Percentiles rank a stretch among this genome's conserved stretches.
These are phyloP conservation scores for Coniella vitis DNA, from an alignment of 2,329 filamentous ascomycete species.

Conservation along the genomic window DNA sequence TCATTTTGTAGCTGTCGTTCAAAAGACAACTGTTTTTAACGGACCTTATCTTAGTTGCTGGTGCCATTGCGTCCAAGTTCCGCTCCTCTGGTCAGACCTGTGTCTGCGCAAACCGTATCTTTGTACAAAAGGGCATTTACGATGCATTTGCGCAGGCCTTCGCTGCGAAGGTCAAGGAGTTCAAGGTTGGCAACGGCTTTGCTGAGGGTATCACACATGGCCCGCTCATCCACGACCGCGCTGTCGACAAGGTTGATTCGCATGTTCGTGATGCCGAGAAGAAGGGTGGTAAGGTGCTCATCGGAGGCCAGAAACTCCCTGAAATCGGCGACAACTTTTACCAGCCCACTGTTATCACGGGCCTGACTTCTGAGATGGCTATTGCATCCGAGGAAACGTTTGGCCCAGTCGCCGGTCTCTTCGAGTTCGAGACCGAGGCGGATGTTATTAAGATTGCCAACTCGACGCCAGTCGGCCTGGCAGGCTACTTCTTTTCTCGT, in stretches of 20 bases:
- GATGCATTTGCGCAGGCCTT: slow-evolving; percentile 65
- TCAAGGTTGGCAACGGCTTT: slow-evolving; percentile 73
- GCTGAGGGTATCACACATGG: slow-evolving; percentile 67
- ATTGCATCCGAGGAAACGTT: slow-evolving; percentile 89
- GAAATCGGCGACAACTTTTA: slow-evolving; percentile 82
- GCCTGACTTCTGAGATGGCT: slow-evolving; percentile 80
- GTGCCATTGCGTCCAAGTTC: slow-evolving; percentile 85
- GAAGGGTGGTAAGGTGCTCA: slow-evolving; percentile 69
- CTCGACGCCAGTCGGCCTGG: slow-evolving; percentile 74
- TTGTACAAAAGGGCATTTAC: slow-evolving; percentile 72
- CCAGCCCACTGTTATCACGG: slow-evolving; percentile 80
- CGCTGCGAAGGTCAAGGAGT: slow-evolving; percentile 62
- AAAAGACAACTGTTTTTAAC: not conserved
- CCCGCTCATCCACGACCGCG: slow-evolving; percentile 78
- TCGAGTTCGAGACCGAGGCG: slow-evolving; percentile 80
- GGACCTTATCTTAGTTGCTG: slow-evolving; percentile 46
- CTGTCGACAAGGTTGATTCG: slow-evolving; percentile 68
- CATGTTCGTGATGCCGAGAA: slow-evolving; percentile 73
- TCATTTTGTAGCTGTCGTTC: too few species aligned
- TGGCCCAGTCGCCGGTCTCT: slow-evolving; percentile 84
- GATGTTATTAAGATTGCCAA: slow-evolving; percentile 86
- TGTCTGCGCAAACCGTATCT: slow-evolving; percentile 81
- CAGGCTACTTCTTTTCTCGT: slow-evolving; percentile 84
- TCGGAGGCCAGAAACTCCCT: slow-evolving; percentile 67
- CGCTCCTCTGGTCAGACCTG: slow-evolving; percentile 93